These are phyloP conservation scores for Collybia mongolica DNA, from an alignment of 768 basidiomycete genomes.

Conservation along the genomic window DNA sequence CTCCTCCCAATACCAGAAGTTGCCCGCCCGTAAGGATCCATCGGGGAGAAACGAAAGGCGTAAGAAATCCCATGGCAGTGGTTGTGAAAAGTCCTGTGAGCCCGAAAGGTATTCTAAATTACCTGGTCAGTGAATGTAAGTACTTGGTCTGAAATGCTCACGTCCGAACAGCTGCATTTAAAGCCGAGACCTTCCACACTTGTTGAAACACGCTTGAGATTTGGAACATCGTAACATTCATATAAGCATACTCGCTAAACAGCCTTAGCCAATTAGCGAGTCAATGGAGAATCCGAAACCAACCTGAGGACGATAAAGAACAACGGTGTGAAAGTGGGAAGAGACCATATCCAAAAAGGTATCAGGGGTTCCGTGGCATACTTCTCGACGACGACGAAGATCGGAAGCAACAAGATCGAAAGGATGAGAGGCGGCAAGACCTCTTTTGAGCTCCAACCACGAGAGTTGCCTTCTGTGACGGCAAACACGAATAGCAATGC, in stretches of 20 bases:
- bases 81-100: constrained; percentile 28
- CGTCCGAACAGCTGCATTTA: constrained; percentile 35
- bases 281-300: too few species aligned
- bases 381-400: constrained; percentile 29
- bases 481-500: constrained; percentile 35
- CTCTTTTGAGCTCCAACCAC: constrained; percentile 41
- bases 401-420: constrained; percentile 33
- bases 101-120: constrained; percentile 37
- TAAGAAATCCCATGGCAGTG: constrained; percentile 36
- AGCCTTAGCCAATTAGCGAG: too few species aligned
- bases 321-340: constrained; percentile 35
- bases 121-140: constrained; percentile 1
- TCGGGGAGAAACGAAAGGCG: constrained; percentile 31
- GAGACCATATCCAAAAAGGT: constrained; percentile 40
- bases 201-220: constrained; percentile 31
- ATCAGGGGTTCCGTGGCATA: constrained; percentile 22
- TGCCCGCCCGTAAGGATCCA: constrained; percentile 42
- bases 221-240: constrained; percentile 36
- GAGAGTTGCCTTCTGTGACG: constrained; percentile 38
- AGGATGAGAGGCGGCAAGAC: constrained; percentile 44
- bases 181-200: constrained; percentile 33
- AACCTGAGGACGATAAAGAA: constrained; percentile 15
- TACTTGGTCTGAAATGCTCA: constrained; percentile 5
- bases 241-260: constrained; percentile 34
- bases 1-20: constrained; percentile 30